These are phyloP conservation scores for Colletotrichum eremochloae DNA, from an alignment of 2,329 filamentous ascomycete species.

Conservation along the genomic window DNA sequence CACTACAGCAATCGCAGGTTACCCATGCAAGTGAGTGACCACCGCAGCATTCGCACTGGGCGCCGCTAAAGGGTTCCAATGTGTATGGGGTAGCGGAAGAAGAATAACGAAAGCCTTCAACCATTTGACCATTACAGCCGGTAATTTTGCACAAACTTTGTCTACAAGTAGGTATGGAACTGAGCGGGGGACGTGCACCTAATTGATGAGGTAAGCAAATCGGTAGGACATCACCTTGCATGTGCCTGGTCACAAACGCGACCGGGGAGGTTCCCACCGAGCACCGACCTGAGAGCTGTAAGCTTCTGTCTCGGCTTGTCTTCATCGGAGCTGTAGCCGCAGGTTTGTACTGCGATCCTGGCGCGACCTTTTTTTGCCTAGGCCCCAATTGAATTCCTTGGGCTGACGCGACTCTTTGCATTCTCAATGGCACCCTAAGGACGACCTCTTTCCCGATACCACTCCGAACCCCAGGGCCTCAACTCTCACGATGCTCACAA, in stretches of 20 bases:
- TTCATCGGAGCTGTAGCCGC: not conserved
- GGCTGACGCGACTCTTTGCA: not conserved
- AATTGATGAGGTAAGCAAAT: not conserved
- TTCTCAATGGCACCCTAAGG: constrained; percentile 12
- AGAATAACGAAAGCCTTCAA: constrained; percentile 69
- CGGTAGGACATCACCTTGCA: not conserved
- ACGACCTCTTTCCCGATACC: not conserved
- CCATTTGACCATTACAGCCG: constrained; percentile 75
- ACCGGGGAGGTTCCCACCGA: constrained; percentile 12
- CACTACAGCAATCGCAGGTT: constrained; percentile 74
- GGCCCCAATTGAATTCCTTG: not conserved
- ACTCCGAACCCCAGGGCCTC: not conserved
- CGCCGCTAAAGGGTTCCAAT: constrained; percentile 69
- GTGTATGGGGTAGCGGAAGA: constrained; percentile 66
- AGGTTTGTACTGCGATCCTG: not conserved
- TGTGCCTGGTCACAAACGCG: not conserved
- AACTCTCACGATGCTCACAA: constrained; percentile 69
- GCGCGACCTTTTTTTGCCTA: not conserved
- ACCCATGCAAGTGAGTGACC: constrained; percentile 74
- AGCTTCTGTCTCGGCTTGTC: constrained; percentile 7
- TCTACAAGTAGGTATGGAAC: not conserved
- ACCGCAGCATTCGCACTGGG: constrained; percentile 79
- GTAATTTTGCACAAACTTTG: not conserved
- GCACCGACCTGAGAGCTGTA: not conserved
- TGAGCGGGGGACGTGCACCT: not conserved